Base-by-base conservation (phyloP, 2,329 filamentous ascomycete species). In the Metarhizium brunneum region DNA sequence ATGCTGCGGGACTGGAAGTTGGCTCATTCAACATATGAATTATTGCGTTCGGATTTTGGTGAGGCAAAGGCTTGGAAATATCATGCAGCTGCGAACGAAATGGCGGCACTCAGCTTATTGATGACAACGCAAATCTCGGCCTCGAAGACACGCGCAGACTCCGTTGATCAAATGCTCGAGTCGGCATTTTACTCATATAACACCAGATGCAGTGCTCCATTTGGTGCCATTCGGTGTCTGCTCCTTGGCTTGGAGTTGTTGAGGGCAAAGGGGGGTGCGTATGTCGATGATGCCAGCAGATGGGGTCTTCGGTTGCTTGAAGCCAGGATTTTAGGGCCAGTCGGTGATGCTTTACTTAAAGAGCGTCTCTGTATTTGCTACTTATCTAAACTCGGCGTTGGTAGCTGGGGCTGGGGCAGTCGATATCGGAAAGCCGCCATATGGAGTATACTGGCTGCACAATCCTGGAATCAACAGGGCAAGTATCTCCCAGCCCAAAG, bases 21-120 rank as follows among this genome's bases (percentile, higher is more conserved):
- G 40, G 90, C 94, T 10, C 83, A 94, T 63, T 91, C 87, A 13
- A 96, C 90, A 0, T 99, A 96, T 68, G 92, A 99, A 56, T 80
- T 99, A 5, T 74, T 99, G 8, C 84, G 90, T 54, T 82, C 86
- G 7, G 95, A 99, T 68, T 99, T 92, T 69, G 86, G 84, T 66
- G 94, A 94, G 67, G 92, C 96, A 68, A 97, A 97, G 70, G 95
- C 94, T 1, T 99, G 94, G 94, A 90, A 84, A 63, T 89, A 97
- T 66, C 90, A 96, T 67, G 94, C 94, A 0, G 92, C 89, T 3
- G 87, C 89, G 1, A 92, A 95, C 68, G 94, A 99, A 74, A 97
- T 99, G 92, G 87, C 88, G 35, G 92, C 90, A 5, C 74, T 96
- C 13, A 90, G 89, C 64, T 82, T 90, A 45, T 80, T 99, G 38